Base-by-base conservation (phyloP, 805 yeast genomes). In the Pichia heedii region DNA sequence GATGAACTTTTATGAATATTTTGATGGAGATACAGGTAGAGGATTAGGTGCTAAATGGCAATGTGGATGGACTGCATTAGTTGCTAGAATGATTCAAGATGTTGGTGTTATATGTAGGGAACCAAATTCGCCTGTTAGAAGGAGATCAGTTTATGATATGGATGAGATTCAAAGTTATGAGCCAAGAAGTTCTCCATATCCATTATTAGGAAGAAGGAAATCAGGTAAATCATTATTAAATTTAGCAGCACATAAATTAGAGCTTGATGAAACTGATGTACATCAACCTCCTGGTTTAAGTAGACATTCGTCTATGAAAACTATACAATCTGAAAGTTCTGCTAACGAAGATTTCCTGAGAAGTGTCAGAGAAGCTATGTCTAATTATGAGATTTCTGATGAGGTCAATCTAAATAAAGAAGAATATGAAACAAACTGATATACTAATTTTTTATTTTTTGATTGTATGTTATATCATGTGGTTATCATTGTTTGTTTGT, bases 21-120 rank as follows among this genome's bases (percentile, higher is more conserved):
- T 88, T 60, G 94, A 88, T 56, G 96, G 95, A 52, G 97, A 88
- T 59, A 83, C 93, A 2, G 97, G 97, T 33, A 75, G 95, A 52
- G 97, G 96, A 6, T 66, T 88, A 45, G 97, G 97, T 29, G 87
- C 96, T 2, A 79, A 88, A 41, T 96, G 89, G 67, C 97, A 88
- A 66, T 82, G 88, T 70, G 97, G 97, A 12, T 88, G 97, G 97
- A 88, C 96, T 1, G 89, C 95, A 0, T 71, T 89, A 37, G 93
- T 87, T 41, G 95, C 95, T 36, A 84, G 90, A 64, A 77, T 88
- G 76, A 85, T 89, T 56, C 93, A 84, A 58, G 90, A 89, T 64
- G 84, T 84, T 36, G 96, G 96, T 47, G 73, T 78, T 37, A 73
- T 86, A 0, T 77, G 81, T 57, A 64, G 79, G 49, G 57, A 71